phyloP scores from a whole-genome alignment of 225 moss, liverwort and hornwort species.

The Polytrichum formosum region DNA sequence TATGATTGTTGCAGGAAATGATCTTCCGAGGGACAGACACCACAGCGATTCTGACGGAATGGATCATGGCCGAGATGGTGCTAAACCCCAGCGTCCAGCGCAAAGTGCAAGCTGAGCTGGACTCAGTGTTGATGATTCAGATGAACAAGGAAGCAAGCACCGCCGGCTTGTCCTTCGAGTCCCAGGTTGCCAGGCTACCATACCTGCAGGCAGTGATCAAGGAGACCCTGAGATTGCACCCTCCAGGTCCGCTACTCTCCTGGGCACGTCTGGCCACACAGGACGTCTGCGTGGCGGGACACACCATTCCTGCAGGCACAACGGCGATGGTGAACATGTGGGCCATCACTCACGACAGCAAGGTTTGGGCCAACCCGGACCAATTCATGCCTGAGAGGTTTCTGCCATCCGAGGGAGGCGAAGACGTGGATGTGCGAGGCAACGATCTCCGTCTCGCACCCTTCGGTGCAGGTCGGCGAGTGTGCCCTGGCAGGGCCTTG shows the following conservation, averaged over 20 bases:
- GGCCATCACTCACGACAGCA: constrained; percentile 43
- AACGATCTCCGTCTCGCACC: constrained; percentile 63
- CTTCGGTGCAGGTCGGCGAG: constrained; percentile 57
- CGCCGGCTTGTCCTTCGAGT: not conserved
- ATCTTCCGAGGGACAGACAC: constrained; percentile 57
- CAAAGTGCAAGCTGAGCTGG: constrained; percentile 22
- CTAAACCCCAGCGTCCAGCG: constrained; percentile 27
- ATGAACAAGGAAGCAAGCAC: not conserved
- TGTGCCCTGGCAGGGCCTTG: constrained; percentile 57
- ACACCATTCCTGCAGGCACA: constrained; percentile 37
- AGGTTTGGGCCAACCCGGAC: constrained; percentile 33
- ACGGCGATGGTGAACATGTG: constrained; percentile 65
- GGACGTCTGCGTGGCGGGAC: constrained; percentile 30
- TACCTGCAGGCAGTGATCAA: constrained; percentile 45
- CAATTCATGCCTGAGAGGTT: constrained; percentile 52
- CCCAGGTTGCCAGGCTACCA: constrained; percentile 8
- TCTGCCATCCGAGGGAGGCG: constrained; percentile 29
- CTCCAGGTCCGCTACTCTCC: constrained; percentile 49
- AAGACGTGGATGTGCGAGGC: constrained; percentile 52
- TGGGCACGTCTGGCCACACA: constrained; percentile 53
- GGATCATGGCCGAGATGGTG: constrained; percentile 43
- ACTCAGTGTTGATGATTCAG: not conserved
- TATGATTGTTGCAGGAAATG: constrained; percentile 43
- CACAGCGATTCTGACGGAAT: constrained; percentile 50
- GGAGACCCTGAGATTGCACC: constrained; percentile 46